These are phyloP conservation scores for Aphanomyces invadans DNA, from an alignment of 352 stramenopile genomes.

Conservation along the genomic window DNA sequence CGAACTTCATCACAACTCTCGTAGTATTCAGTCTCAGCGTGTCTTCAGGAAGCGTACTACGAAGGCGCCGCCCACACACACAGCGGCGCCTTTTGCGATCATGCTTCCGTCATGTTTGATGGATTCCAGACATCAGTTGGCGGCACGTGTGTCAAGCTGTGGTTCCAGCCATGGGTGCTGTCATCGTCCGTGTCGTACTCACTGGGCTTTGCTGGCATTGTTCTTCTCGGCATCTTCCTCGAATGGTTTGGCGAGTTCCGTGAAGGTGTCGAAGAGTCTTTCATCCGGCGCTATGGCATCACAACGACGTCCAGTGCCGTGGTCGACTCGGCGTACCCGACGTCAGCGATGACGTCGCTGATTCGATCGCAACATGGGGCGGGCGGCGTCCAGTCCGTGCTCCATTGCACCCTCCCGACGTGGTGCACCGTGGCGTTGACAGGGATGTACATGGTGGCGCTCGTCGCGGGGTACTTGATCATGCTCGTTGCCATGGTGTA, in stretches of 20 bases:
- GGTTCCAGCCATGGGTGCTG: constrained; percentile 76
- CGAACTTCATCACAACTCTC: too few species aligned
- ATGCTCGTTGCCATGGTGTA: constrained; percentile 86
- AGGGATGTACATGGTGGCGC: constrained; percentile 63
- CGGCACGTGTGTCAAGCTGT: constrained; percentile 56
- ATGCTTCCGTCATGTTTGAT: constrained; percentile 78
- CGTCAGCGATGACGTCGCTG: constrained; percentile 19
- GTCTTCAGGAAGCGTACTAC: constrained; percentile 28
- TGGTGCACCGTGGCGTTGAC: constrained; percentile 60
- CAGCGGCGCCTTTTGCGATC: constrained; percentile 48
- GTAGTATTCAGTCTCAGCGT: neutral
- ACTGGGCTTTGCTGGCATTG: constrained; percentile 62
- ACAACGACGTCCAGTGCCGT: neutral
- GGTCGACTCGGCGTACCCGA: constrained; percentile 25
- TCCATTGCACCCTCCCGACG: constrained; percentile 40
- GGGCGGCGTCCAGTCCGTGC: constrained; percentile 1
- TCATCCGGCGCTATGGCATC: constrained; percentile 45
- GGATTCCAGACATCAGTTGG: constrained; percentile 67
- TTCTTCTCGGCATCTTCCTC: constrained; percentile 56
- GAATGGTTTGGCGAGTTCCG: constrained; percentile 55
- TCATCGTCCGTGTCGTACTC: constrained; percentile 59
- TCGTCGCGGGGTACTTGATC: constrained; percentile 70
- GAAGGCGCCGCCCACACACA: constrained; percentile 29
- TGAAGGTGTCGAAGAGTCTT: constrained; percentile 32
- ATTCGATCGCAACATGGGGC: constrained; percentile 13